Percentiles rank a stretch among this genome's conserved stretches.
Conservation (phyloP, 768 basidiomycete genomes). For the Macrolepiota fuliginosa region DNA sequence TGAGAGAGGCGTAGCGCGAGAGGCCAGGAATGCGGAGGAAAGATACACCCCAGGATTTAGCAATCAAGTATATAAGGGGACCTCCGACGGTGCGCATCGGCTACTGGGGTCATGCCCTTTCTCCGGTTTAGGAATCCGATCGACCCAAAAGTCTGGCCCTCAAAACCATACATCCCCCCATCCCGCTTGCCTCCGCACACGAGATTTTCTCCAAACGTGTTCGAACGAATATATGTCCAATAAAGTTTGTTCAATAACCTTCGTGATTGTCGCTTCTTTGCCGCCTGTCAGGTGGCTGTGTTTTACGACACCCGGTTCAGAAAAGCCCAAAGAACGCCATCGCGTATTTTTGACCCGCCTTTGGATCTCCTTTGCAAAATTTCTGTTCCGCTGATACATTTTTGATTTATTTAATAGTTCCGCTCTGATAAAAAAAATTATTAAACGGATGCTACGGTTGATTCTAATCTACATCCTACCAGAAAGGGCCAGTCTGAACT, state of each 20-base stretch:
- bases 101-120: slow-evolving; percentile 23
- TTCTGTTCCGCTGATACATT: not conserved
- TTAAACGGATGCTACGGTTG: not conserved
- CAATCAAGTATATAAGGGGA: slow-evolving; percentile 41
- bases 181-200: slow-evolving; percentile 5
- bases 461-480: slow-evolving; percentile 4
- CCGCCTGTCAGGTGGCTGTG: slow-evolving; percentile 9
- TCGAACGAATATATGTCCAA: not conserved
- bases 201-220: not conserved
- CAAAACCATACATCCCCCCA: slow-evolving; percentile 6
- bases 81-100: slow-evolving; percentile 30
- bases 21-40: slow-evolving; percentile 23
- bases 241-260: not conserved
- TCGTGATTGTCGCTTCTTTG: slow-evolving; percentile 5
- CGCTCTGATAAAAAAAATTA: not conserved
- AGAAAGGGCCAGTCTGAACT: not conserved
- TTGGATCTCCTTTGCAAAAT: not conserved
- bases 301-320: slow-evolving; percentile 3
- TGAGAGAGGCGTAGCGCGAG: slow-evolving; percentile 27
- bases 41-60: slow-evolving; percentile 15
- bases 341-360: not conserved
- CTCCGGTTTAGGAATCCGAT: slow-evolving; percentile 24
- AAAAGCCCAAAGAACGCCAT: not conserved
- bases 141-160: slow-evolving; percentile 16
- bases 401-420: not conserved